Base-by-base conservation (phyloP, 2,329 filamentous ascomycete genomes). In the Arthrobotrys megalospora region DNA sequence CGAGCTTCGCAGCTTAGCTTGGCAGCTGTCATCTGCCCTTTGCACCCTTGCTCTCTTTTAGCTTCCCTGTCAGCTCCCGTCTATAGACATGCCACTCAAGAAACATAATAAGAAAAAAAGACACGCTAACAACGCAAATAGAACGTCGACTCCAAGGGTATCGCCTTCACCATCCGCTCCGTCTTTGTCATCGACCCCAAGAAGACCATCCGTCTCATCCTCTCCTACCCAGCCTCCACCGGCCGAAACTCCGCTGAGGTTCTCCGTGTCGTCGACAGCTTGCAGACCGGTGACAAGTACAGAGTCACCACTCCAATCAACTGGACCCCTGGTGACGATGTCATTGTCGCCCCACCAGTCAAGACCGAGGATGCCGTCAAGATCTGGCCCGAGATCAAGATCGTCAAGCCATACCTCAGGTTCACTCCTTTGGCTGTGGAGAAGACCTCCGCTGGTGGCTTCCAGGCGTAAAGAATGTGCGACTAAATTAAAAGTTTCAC, bases 151-250 rank as follows among this genome's bases (percentile, higher is more conserved):
- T 81, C 83, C 72, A 85, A 85, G 82, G 85, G 85, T 65, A 85
- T 86, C 68, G 88, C 89, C 62, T 90, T 90, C 84, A 90, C 89
- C 82, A 90, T 90, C 84, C 88, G 89, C 83, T 89, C 87, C 69
- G 89, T 90, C 82, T 90, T 90, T 85, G 85, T 90, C 84, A 89
- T 90, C 84, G 89, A 90, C 85, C 89, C 89, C 72, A 88, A 88
- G 85, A 90, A 90, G 87, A 89, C 86, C 79, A 90, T 90, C 83
- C 88, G 89, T 80, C 86, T 88, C 70, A 90, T 90, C 82, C 85
- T 90, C 77, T 87, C 87, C 79, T 90, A 90, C 86, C 89, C 89
- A 28, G 89, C 89, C 62, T 89, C 87, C 68, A 90, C 88, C 45
- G 89, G 89, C 41, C 84, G 88, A 53, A 90, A 90, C 82, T 86